Evolutionary conservation across 768 basidiomycete species (phyloP).

Genomic region (Dentipellis fragilis): DNA sequence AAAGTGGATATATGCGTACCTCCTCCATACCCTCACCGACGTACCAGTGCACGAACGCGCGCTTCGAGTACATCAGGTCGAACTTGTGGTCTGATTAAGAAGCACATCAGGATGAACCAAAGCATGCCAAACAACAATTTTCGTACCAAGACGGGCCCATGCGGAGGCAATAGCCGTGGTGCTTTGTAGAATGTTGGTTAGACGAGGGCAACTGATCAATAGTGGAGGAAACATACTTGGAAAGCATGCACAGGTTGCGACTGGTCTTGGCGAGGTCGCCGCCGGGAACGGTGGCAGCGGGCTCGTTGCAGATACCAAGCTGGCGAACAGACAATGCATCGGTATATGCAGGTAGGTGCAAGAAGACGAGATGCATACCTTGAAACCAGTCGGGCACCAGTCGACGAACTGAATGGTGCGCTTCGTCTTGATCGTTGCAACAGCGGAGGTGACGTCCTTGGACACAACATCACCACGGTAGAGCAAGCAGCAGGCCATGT

Average conservation of each 20-base stretch:
- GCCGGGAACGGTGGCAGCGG: conserved; percentile 83
- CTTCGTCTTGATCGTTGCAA: conserved; percentile 93
- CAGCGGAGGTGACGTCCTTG: conserved; percentile 90
- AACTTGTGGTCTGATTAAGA: conserved; percentile 81
- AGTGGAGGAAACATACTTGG: conserved; percentile 43
- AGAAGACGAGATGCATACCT: conserved; percentile 28
- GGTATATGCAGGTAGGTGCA: neutral
- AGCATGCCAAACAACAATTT: neutral
- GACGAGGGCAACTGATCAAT: neutral
- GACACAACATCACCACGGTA: conserved; percentile 97
- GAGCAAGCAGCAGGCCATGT: conserved; percentile 90
- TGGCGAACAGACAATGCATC: conserved; percentile 25
- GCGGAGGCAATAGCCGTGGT: conserved; percentile 91
- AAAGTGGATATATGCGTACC: conserved; percentile 22
- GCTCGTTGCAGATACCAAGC: conserved; percentile 97
- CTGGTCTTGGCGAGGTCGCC: conserved; percentile 93
- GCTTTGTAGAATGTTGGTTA: conserved; percentile 26
- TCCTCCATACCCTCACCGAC: conserved; percentile 99
- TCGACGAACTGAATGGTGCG: conserved; percentile 97
- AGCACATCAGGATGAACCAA: neutral
- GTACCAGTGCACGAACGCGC: conserved; percentile 89
- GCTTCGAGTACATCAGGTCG: conserved; percentile 95
- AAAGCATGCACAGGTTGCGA: conserved; percentile 95
- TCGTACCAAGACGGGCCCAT: conserved; percentile 75
- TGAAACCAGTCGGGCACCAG: conserved; percentile 98